A percentile compares a stretch with the other conserved stretches of the same genome.
These are phyloP conservation scores for Drechslerella stenobrocha DNA, from an alignment of 2,329 filamentous ascomycete species.

Conservation along the genomic window DNA sequence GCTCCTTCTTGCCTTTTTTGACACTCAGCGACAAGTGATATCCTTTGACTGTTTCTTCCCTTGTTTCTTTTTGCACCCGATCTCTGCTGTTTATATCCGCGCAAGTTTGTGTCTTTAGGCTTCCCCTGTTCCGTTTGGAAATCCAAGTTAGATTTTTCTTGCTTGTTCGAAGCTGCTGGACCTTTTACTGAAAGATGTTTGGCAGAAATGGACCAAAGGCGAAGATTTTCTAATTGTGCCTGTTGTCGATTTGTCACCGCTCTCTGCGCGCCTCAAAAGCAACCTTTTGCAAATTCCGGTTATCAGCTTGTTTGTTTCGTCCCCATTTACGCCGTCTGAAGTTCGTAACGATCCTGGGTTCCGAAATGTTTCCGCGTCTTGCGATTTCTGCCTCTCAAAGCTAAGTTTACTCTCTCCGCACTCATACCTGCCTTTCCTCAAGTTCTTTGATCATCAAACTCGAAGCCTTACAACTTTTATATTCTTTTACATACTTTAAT, in stretches of 20 bases:
- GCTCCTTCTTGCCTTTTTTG: neutral
- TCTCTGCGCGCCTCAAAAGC: conserved; percentile 30
- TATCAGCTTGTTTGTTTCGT: conserved; percentile 16
- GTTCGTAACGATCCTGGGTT: conserved; percentile 32
- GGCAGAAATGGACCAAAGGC: conserved; percentile 27
- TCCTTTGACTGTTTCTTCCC: conserved; percentile 16
- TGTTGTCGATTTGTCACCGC: conserved; percentile 18
- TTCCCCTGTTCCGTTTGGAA: conserved; percentile 7
- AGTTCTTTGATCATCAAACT: conserved; percentile 1
- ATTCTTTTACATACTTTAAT: conserved; percentile 43
- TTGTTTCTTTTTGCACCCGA: conserved; percentile 23
- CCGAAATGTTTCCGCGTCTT: conserved; percentile 12
- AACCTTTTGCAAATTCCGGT: conserved; percentile 18
- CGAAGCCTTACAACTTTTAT: neutral
- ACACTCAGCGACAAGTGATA: conserved; percentile 8
- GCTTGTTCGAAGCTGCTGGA: conserved; percentile 17
- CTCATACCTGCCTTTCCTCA: neutral
- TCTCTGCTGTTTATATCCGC: conserved; percentile 18
- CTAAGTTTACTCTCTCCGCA: conserved; percentile 11
- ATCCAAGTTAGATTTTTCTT: conserved; percentile 23
- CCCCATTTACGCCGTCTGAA: conserved; percentile 13
- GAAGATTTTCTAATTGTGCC: conserved; percentile 5
- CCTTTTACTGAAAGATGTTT: conserved; percentile 20
- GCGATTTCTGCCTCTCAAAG: conserved; percentile 10
- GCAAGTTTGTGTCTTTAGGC: conserved; percentile 15